Conservation (phyloP, 768 basidiomycete species). For the Arthromyces matolae region DNA sequence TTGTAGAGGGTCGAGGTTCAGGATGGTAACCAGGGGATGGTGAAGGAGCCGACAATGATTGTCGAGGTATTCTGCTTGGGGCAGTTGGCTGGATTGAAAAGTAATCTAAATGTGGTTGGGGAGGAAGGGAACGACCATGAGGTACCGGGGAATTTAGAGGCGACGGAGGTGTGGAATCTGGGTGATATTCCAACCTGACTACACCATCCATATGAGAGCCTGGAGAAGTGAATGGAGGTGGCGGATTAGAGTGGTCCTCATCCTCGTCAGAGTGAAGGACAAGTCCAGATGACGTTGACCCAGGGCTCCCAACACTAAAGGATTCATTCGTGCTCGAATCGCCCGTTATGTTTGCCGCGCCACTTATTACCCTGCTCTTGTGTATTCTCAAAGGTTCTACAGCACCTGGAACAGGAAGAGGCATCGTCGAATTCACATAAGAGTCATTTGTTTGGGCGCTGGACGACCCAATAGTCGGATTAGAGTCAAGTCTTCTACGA, state of each 20-base stretch:
- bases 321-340: no score
- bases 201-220: slow-evolving; percentile 36
- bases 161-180: slow-evolving; percentile 19
- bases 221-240: slow-evolving; percentile 37
- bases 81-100: neutral
- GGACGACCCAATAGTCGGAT: slow-evolving; percentile 11
- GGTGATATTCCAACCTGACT: slow-evolving; percentile 21
- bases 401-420: slow-evolving; percentile 8
- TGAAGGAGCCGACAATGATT: slow-evolving; percentile 15
- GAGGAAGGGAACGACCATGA: slow-evolving; percentile 7
- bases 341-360: slow-evolving; percentile 8
- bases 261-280: slow-evolving; percentile 15
- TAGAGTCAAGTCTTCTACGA: neutral
- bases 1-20: slow-evolving; percentile 13
- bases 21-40: slow-evolving; percentile 8
- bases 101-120: neutral
- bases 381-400: slow-evolving; percentile 35
- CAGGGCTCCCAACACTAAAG: neutral
- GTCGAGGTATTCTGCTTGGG: slow-evolving; percentile 18
- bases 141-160: slow-evolving; percentile 19
- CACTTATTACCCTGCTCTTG: slow-evolving; percentile 23
- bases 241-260: slow-evolving; percentile 25
- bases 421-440: neutral
- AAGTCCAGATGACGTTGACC: neutral
- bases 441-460: slow-evolving; percentile 2